These are phyloP conservation scores for Rutidosis leptorrhynchoides DNA, from an alignment of 129 eudicot genomes.

Conservation along the genomic window DNA sequence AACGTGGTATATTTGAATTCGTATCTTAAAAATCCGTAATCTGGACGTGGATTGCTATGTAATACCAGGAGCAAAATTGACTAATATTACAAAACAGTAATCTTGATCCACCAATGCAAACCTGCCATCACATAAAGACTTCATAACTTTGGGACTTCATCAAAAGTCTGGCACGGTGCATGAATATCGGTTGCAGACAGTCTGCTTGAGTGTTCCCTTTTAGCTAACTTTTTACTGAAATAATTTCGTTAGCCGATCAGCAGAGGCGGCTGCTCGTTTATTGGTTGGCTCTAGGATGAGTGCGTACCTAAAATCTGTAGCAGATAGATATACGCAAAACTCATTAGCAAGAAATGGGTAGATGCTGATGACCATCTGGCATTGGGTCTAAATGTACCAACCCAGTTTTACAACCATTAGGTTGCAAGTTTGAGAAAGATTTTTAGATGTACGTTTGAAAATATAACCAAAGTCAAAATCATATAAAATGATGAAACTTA, in stretches of 20 bases:
- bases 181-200: slow-evolving; percentile 2
- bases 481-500: neutral
- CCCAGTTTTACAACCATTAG: neutral
- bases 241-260: slow-evolving; percentile 55
- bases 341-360: neutral
- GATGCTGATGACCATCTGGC: neutral
- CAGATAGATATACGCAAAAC: neutral
- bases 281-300: slow-evolving; percentile 93
- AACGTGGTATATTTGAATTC: neutral
- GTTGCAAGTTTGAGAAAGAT: neutral
- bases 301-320: slow-evolving; percentile 83
- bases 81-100: slow-evolving; percentile 25
- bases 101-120: slow-evolving; percentile 10
- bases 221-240: slow-evolving; percentile 41
- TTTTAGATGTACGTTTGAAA: neutral
- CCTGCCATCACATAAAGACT: slow-evolving; percentile 15
- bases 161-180: slow-evolving; percentile 14
- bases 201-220: slow-evolving; percentile 12
- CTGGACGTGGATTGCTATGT: neutral
- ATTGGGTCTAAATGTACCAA: no score
- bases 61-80: slow-evolving; percentile 35
- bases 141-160: slow-evolving; percentile 10
- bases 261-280: slow-evolving; percentile 69
- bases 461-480: no score
- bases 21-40: slow-evolving; percentile 10